Percentiles rank a stretch among this genome's conserved stretches.
phyloP scores from a whole-genome alignment of 176 grass and related monocot species.

The Zoysia japonica region DNA sequence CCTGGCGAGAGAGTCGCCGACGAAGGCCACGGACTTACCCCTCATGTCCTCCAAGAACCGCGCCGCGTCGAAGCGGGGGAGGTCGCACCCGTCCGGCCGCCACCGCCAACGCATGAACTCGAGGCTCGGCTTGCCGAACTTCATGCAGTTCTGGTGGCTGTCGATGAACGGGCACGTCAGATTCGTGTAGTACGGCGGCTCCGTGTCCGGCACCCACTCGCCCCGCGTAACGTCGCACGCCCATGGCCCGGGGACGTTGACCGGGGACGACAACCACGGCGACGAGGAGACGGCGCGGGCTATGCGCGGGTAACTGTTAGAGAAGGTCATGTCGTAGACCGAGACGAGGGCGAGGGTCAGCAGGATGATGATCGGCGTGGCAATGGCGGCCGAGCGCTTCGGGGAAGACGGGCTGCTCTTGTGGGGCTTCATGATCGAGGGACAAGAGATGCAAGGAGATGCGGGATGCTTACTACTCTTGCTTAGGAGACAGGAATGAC shows the following conservation, averaged over 20 bases:
- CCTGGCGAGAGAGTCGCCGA: conserved; percentile 79
- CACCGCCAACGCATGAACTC: conserved; percentile 66
- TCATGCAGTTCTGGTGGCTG: conserved; percentile 82
- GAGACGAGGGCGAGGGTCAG: conserved; percentile 33
- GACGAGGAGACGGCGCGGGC: neutral
- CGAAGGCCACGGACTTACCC: conserved; percentile 64
- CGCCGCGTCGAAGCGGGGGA: neutral
- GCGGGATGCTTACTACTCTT: neutral
- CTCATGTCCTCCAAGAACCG: conserved; percentile 53
- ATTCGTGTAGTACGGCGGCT: conserved; percentile 65
- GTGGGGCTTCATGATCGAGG: conserved; percentile 37
- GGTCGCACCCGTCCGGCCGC: conserved; percentile 53
- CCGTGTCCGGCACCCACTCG: conserved; percentile 41
- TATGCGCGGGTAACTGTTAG: neutral
- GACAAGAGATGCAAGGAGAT: neutral
- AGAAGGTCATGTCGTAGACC: conserved; percentile 31
- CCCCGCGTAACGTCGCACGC: conserved; percentile 42
- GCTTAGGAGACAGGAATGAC: neutral
- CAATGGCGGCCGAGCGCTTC: conserved; percentile 26
- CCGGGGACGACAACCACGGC: neutral
- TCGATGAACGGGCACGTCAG: conserved; percentile 66
- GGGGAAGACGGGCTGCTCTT: conserved; percentile 7
- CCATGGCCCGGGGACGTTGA: neutral
- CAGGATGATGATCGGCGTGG: conserved; percentile 24
- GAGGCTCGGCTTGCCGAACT: conserved; percentile 60